Conservation (phyloP, 768 basidiomycete species). For the Lactifluus volemus region DNA sequence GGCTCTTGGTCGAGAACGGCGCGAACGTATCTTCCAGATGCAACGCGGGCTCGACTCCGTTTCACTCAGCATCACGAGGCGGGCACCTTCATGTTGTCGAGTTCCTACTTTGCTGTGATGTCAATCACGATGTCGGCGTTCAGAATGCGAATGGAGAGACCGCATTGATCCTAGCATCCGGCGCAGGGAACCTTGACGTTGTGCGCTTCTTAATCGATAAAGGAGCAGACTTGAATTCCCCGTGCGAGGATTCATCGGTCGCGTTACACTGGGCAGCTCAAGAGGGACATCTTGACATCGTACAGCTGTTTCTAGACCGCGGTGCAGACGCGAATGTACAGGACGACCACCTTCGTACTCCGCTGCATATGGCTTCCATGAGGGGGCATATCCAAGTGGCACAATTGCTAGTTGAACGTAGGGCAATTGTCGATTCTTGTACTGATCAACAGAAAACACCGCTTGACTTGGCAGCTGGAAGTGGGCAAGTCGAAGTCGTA, state of each 20-base stretch:
- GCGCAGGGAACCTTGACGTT: no score
- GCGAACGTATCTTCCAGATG: no score
- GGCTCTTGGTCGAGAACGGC: no score
- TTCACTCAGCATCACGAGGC: not conserved
- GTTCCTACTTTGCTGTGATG: not conserved
- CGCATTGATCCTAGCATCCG: no score
- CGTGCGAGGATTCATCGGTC: no score
- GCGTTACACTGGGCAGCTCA: no score
- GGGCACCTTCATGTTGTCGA: not conserved
- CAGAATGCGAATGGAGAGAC: not conserved
- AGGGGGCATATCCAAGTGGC: not conserved
- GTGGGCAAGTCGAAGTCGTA: fast-evolving
- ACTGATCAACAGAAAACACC: not conserved
- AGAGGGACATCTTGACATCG: no score
- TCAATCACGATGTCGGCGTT: not conserved
- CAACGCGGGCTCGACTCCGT: no score
- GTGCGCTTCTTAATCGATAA: no score
- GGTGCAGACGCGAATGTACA: no score
- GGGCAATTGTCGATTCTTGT: not conserved
- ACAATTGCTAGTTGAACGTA: not conserved
- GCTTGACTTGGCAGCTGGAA: not conserved
- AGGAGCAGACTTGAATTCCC: no score
- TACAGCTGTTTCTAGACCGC: no score
- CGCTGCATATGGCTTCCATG: not conserved
- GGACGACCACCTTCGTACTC: not conserved